These are phyloP conservation scores for Gryganskiella cystojenkinii DNA, from an alignment of 192 early-diverging fungal genomes.

Conservation along the genomic window DNA sequence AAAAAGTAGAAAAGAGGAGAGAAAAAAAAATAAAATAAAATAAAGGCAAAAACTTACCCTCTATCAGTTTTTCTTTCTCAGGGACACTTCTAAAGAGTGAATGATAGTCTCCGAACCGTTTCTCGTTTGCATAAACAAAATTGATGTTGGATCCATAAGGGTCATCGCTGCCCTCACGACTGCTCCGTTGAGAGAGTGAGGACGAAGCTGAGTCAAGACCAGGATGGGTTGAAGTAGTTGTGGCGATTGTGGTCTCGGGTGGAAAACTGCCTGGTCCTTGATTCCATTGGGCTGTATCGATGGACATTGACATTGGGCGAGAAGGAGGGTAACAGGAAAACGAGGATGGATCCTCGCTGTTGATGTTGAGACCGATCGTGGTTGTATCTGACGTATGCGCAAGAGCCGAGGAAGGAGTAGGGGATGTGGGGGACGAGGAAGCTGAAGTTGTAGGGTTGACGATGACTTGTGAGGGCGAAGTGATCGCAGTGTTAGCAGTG, in stretches of 20 bases:
- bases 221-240: background rate
- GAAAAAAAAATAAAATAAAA: background rate
- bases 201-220: slow-evolving; percentile 2
- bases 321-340: background rate
- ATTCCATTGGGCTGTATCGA: slow-evolving; percentile 1
- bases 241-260: background rate
- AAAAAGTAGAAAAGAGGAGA: too few species aligned
- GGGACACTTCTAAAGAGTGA: slow-evolving; percentile 65
- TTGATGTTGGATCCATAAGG: slow-evolving; percentile 18
- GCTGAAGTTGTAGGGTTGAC: background rate
- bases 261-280: slow-evolving; percentile 10
- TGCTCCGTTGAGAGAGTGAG: slow-evolving; percentile 9
- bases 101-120: slow-evolving; percentile 64
- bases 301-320: slow-evolving; percentile 6
- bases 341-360: background rate
- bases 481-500: slow-evolving; percentile 6
- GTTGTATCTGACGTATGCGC: background rate
- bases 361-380: background rate
- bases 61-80: slow-evolving; percentile 63
- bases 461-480: background rate
- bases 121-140: slow-evolving; percentile 55
- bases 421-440: background rate
- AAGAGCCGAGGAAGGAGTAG: background rate
- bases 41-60: slow-evolving; percentile 51
- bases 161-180: slow-evolving; percentile 23